These are phyloP conservation scores for Plasmodium yoelii DNA, from an alignment of 169 alveolate genomes.

Conservation along the genomic window DNA sequence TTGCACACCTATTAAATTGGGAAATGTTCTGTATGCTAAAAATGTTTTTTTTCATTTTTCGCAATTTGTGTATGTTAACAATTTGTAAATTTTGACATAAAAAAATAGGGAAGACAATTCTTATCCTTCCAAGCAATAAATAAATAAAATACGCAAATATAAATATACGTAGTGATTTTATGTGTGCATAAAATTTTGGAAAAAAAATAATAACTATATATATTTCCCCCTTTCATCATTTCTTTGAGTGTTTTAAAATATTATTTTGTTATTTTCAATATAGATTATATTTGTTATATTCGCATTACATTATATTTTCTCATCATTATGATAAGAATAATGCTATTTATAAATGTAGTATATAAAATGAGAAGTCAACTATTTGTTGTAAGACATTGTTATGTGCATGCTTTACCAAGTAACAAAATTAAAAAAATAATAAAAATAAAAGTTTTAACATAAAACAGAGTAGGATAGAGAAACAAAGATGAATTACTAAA, in stretches of 20 bases:
- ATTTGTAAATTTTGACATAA: background rate
- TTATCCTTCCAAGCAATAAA: background rate
- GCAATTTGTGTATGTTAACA: background rate
- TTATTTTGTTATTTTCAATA: no score
- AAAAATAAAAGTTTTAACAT: no score
- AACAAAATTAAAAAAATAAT: slow-evolving; percentile 20
- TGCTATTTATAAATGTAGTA: no score
- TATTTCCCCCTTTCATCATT: no score
- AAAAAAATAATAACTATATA: background rate
- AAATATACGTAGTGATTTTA: background rate
- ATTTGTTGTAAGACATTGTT: background rate
- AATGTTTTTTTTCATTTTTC: no score
- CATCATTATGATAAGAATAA: no score
- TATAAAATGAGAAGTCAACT: no score
- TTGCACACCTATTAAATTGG: no score
- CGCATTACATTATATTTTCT: no score
- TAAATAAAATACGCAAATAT: background rate
- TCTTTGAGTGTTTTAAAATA: no score
- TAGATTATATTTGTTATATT: no score
- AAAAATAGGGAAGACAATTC: background rate
- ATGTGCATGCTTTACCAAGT: background rate
- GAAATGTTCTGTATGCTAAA: no score
- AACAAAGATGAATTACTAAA: background rate
- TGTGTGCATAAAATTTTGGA: background rate
- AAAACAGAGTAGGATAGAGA: slow-evolving; percentile 5